These are phyloP conservation scores for Pelomyxa schiedti DNA, from an alignment of 78 protist genomes.

Conservation along the genomic window DNA sequence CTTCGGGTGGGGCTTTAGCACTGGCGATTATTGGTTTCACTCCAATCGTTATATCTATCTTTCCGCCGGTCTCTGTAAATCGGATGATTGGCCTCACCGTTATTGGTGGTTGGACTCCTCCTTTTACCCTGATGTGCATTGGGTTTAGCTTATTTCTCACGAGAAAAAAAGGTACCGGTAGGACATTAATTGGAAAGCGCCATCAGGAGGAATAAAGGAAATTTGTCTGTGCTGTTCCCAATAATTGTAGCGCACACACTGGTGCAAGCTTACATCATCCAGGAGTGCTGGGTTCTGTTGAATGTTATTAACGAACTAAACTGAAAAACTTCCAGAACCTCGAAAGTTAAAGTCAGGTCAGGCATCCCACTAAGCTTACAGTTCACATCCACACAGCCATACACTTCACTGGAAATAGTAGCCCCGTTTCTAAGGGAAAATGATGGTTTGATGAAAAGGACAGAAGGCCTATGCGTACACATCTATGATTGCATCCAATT, in stretches of 20 bases:
- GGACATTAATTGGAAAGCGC: constrained; percentile 43
- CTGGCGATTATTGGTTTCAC: too few relatives aligned
- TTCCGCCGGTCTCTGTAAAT: constrained; percentile 31
- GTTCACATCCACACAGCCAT: constrained; percentile 30
- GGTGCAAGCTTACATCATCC: constrained; percentile 71
- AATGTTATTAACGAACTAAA: neutral
- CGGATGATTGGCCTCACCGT: constrained; percentile 55
- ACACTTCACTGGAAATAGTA: constrained; percentile 31
- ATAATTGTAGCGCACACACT: constrained; percentile 61
- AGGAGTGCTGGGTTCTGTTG: constrained; percentile 48
- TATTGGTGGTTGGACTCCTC: constrained; percentile 37
- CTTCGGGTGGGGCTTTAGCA: too few relatives aligned
- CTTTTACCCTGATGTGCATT: constrained; percentile 41
- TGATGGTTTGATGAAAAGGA: too few relatives aligned
- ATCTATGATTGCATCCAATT: constrained; percentile 53
- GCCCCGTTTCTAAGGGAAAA: constrained; percentile 24
- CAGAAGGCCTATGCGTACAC: too few relatives aligned
- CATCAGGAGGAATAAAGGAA: constrained; percentile 72
- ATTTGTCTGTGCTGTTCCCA: constrained; percentile 51
- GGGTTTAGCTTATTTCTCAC: too few relatives aligned
- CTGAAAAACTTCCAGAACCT: too few relatives aligned
- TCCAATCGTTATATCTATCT: constrained; percentile 34
- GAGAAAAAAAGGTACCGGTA: too few relatives aligned
- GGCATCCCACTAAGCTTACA: constrained; percentile 66
- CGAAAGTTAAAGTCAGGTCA: constrained; percentile 57